phyloP scores from a whole-genome alignment of 257 asterid species.

The Penstemon davidsonii region DNA sequence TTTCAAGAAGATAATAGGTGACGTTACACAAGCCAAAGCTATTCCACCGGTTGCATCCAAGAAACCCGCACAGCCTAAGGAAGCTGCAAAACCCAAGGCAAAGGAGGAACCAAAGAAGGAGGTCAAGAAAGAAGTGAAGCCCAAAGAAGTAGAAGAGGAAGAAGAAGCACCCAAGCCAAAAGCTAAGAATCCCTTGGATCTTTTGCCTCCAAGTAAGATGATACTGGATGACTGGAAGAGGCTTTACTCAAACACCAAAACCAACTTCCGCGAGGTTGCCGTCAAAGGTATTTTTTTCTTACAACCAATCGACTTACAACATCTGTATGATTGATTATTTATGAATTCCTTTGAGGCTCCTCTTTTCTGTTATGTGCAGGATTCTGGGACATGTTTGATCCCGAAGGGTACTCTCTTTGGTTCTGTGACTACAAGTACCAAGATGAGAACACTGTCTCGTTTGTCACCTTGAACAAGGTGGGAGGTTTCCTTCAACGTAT shows the following conservation, averaged over 20 bases:
- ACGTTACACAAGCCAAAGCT: slow-evolving; percentile 55
- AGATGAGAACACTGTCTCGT: slow-evolving; percentile 85
- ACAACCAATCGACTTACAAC: not conserved
- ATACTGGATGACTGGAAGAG: slow-evolving; percentile 95
- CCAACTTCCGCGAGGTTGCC: slow-evolving; percentile 96
- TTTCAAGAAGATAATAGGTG: slow-evolving; percentile 60
- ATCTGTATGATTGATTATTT: not conserved
- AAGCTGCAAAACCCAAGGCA: slow-evolving; percentile 62
- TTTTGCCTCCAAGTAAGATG: slow-evolving; percentile 91
- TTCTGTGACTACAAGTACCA: slow-evolving; percentile 94
- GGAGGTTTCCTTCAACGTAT: slow-evolving; percentile 89
- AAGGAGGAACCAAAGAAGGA: slow-evolving; percentile 66
- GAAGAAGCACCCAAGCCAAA: slow-evolving; percentile 90
- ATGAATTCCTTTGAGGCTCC: not conserved
- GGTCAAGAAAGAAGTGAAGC: slow-evolving; percentile 54
- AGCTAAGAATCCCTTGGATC: slow-evolving; percentile 91
- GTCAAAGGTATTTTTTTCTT: slow-evolving; percentile 54
- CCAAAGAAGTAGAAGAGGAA: slow-evolving; percentile 44
- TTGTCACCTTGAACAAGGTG: slow-evolving; percentile 89
- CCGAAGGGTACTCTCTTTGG: slow-evolving; percentile 96
- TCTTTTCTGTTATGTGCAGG: slow-evolving; percentile 42
- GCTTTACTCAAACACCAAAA: slow-evolving; percentile 92
- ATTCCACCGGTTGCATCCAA: slow-evolving; percentile 61
- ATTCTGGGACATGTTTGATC: slow-evolving; percentile 97
- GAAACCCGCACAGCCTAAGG: slow-evolving; percentile 49